Conservation (phyloP, 2,329 filamentous ascomycete species). For the Coniochaeta sp. region DNA sequence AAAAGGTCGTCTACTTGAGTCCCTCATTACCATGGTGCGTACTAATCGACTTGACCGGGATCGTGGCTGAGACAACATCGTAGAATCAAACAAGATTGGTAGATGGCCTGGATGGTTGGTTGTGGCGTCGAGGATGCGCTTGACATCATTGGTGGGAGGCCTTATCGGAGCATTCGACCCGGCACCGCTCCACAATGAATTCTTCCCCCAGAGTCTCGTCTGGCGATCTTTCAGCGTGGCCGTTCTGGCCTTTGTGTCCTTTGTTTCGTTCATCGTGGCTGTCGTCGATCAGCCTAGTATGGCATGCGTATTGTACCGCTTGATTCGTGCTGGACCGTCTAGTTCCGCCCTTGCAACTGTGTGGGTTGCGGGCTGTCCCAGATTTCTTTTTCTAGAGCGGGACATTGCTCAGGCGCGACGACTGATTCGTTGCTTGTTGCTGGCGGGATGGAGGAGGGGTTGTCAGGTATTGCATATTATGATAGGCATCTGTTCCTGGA, state of each 20-base stretch:
- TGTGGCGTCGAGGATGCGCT: not conserved
- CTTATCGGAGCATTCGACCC: not conserved
- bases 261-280: not conserved
- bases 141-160: not conserved
- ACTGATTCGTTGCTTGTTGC: not conserved
- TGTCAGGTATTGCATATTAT: too few relatives aligned
- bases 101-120: too few relatives aligned
- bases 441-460: too few relatives aligned
- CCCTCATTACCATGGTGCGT: too few relatives aligned
- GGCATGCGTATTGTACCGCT: not conserved
- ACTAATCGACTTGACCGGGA: too few relatives aligned
- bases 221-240: not conserved
- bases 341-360: not conserved
- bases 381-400: not conserved
- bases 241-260: not conserved
- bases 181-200: not conserved
- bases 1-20: too few relatives aligned
- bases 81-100: not conserved
- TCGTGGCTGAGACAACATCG: not conserved
- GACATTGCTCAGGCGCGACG: not conserved
- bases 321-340: not conserved
- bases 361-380: not conserved
- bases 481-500: not conserved
- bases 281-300: not conserved
- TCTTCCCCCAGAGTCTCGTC: not conserved